Percentiles rank a stretch among this genome's conserved stretches.
Evolutionary conservation across 78 protist species (phyloP).

Genomic region (Planoprotostelium fungivorum): DNA sequence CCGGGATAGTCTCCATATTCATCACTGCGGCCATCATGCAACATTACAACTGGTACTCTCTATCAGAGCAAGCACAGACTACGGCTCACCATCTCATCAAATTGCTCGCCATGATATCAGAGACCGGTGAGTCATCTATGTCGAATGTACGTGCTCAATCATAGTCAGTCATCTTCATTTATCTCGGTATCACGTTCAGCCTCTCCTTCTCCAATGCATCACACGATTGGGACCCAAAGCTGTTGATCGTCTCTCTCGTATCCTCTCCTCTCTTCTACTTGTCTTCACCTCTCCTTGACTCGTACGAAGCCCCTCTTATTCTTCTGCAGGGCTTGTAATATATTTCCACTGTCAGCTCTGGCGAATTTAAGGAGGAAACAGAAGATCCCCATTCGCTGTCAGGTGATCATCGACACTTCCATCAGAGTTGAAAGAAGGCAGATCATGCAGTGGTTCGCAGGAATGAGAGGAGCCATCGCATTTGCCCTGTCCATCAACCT

Average conservation of each 20-base stretch:
- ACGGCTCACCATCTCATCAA: not conserved
- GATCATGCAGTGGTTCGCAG: slow-evolving; percentile 65
- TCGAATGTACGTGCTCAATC: not conserved
- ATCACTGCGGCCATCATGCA: not conserved
- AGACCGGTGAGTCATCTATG: not conserved
- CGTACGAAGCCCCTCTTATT: not conserved
- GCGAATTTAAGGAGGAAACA: slow-evolving; percentile 23
- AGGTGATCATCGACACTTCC: no score
- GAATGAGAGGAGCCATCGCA: slow-evolving; percentile 90
- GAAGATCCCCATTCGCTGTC: no score
- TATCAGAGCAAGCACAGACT: not conserved
- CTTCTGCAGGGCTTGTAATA: not conserved
- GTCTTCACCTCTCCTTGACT: not conserved
- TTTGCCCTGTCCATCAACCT: slow-evolving; percentile 65
- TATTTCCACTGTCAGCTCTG: slow-evolving; percentile 37
- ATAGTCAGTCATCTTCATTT: not conserved
- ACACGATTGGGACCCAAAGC: not conserved
- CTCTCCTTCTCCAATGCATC: not conserved
- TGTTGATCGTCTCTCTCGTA: not conserved
- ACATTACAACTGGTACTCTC: not conserved
- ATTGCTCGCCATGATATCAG: not conserved
- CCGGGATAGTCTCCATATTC: slow-evolving; percentile 29
- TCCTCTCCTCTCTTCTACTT: not conserved
- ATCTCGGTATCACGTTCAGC: not conserved
- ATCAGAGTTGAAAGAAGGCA: slow-evolving; percentile 22